Evolutionary conservation across 257 asterid species (phyloP), one percentile per base, ranked within the genome.

Genomic region (Primulina eburnea): DNA sequence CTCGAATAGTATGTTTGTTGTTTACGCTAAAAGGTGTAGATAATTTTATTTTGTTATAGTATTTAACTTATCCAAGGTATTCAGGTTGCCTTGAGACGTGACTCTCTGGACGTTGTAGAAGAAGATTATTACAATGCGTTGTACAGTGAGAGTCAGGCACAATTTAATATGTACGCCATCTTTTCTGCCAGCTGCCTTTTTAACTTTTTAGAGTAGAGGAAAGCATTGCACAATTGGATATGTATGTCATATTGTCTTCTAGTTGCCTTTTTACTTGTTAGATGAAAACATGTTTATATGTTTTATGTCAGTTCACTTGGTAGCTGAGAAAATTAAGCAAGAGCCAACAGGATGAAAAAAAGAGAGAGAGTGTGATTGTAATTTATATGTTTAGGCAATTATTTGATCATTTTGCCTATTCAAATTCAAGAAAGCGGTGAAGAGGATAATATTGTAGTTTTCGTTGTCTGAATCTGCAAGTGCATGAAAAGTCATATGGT

Each of bases 121-220:
- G 96, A 90, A 80, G 97, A 93, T 78, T 93, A 90, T 74, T 90
- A 90, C 79, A 84, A 88, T 62, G 90, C 96, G 12, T 73, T 93
- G 50, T 92, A 90, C 84, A 93, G 82, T 34, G 96, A 90, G 76
- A 93, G 97, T 75, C 93, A 84, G 80, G 89, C 97, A 65, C 94
- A 93, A 76, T 90, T 93, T 74, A 86, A 90, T 78, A 87, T 92
- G 97, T 93, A 87, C 35, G 95, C 56, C 61, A 52, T 80, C 70
- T 74, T 17, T 65, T 61, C 65, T 69, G 58, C 68, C n/a, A 33
- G 73, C 71, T 81, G 5, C 37, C 58, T 9, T 37, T 58, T 47
- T 67, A 32, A 11, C 61, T 40, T 32, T n/a, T 73, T 37, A 50
- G 43, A 43, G 6, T 62, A 50, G 57, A 18, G 10, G 50, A 38